Base-by-base conservation (phyloP, 2,329 filamentous ascomycete genomes). In the Fusarium decemcellulare region DNA sequence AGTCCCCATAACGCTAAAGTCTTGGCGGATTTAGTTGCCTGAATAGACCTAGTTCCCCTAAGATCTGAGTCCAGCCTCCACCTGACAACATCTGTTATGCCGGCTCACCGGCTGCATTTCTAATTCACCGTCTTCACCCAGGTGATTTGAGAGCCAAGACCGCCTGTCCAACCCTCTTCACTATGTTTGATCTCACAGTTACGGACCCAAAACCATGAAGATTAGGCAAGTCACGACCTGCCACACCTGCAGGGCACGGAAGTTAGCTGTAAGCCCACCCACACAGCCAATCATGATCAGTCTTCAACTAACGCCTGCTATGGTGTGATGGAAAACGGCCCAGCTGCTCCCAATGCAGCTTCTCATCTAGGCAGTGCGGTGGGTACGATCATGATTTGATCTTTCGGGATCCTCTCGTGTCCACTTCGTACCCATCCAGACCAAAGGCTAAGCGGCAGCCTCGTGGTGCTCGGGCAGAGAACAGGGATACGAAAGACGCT, bases 321-420 rank as follows among this genome's bases (percentile, higher is more conserved):
- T 18, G 4, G 74, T 76, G 73, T 57, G 74, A 76, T 36, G 73
- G 74, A 23, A 70, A 72, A 18, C 52, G 53, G 18, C 74, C 74
- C 2, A 59, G 68, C 6, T 76, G 74, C 40, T 70, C 74, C 2
- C 74, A 76, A 43, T 76, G 74, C 42, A 14, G 48, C 11, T 46
- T 62, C 9, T 63, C 64, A 8, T 52, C 63, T 12, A 67, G 65
- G 6, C 39, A 63, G 5, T 76, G 74, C 18, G 69, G 68, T 4
- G 74, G 74, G 10, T 76, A 76, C 44, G 63, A 71, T 14, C 64
- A 74, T 46, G 69, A 72, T 42, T 46, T 76, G 6, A 72, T 76
- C n/a, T 76, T 76, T 14, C 59, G 70, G 6, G 43, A 61, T 1
- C 56, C 57, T 0, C 29, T 52, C 4, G 23, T 34, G 12, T 39